A percentile compares a stretch with the other conserved stretches of the same genome.
Conservation (phyloP, 208 protist species). For the Entamoeba moshkovskii region DNA sequence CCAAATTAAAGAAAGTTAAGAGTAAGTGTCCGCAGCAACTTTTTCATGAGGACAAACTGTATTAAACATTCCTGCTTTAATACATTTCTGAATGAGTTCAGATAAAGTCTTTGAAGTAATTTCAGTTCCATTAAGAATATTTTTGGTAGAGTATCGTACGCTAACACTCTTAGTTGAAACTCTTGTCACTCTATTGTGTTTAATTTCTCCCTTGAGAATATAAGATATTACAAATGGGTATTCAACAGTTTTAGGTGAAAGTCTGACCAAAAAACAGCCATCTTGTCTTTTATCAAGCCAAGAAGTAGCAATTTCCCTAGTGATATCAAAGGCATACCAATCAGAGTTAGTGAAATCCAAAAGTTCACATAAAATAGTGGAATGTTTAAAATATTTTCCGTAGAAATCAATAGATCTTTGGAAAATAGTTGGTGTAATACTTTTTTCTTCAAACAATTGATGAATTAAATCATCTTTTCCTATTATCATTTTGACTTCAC, state of each 20-base stretch:
- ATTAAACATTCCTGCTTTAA: background rate
- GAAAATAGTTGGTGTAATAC: background rate
- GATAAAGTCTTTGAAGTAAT: background rate
- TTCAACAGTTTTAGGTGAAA: background rate
- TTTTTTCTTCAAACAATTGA: background rate
- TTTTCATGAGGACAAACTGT: background rate
- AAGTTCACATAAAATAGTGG: background rate
- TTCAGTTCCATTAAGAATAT: background rate
- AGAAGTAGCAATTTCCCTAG: background rate
- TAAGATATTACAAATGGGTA: background rate
- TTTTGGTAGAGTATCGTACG: background rate
- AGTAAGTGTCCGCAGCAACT: background rate
- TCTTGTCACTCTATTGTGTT: background rate
- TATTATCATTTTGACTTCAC: background rate
- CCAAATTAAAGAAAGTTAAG: background rate
- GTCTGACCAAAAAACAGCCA: background rate
- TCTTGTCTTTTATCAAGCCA: background rate
- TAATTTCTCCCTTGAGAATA: background rate
- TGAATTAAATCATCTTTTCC: background rate
- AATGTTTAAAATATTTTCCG: background rate
- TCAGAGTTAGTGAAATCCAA: background rate
- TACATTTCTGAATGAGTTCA: background rate
- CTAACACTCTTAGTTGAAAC: background rate
- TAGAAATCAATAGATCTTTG: background rate
- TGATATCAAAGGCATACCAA: background rate